Percentiles rank a stretch among this genome's conserved stretches.
phyloP scores from a whole-genome alignment of 768 basidiomycete species.

The Coprinopsis sp. region DNA sequence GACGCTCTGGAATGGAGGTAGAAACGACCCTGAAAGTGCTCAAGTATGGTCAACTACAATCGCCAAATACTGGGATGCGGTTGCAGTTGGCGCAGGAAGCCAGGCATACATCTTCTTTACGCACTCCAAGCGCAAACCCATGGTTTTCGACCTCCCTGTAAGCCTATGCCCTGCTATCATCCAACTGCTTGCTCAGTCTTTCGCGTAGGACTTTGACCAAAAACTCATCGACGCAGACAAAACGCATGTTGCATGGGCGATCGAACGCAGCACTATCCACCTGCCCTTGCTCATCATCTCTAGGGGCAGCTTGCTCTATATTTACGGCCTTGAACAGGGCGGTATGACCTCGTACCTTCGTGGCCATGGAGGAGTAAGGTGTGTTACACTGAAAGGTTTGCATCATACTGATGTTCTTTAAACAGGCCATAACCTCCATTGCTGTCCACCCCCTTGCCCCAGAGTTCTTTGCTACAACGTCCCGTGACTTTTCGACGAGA shows the following conservation, averaged over 20 bases:
- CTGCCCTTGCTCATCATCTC: conserved; percentile 62
- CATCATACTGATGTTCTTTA: conserved; percentile 6
- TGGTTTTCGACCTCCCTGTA: conserved; percentile 33
- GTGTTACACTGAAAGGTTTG: too few relatives aligned
- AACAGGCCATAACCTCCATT: conserved; percentile 63
- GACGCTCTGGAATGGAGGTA: conserved; percentile 33
- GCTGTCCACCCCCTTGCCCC: conserved; percentile 56
- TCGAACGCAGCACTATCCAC: conserved; percentile 37
- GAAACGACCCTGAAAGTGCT: conserved; percentile 25
- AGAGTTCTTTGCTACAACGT: conserved; percentile 65
- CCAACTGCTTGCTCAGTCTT: neutral
- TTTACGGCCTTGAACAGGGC: conserved; percentile 43
- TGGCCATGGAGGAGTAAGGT: conserved; percentile 73
- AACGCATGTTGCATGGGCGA: conserved; percentile 53
- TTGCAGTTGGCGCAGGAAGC: conserved; percentile 42
- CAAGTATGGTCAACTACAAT: conserved; percentile 44
- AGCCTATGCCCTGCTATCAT: neutral
- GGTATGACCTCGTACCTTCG: conserved; percentile 45
- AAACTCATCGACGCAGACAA: conserved; percentile 26
- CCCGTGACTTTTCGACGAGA: conserved; percentile 63
- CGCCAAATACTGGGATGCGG: conserved; percentile 43
- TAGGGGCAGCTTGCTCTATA: conserved; percentile 48
- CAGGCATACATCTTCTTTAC: conserved; percentile 35
- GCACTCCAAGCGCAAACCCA: conserved; percentile 23
- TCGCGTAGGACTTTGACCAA: conserved; percentile 1